Evolutionary conservation across 2,329 filamentous ascomycete genomes (phyloP).

Genomic region (Alternaria burnsii): DNA sequence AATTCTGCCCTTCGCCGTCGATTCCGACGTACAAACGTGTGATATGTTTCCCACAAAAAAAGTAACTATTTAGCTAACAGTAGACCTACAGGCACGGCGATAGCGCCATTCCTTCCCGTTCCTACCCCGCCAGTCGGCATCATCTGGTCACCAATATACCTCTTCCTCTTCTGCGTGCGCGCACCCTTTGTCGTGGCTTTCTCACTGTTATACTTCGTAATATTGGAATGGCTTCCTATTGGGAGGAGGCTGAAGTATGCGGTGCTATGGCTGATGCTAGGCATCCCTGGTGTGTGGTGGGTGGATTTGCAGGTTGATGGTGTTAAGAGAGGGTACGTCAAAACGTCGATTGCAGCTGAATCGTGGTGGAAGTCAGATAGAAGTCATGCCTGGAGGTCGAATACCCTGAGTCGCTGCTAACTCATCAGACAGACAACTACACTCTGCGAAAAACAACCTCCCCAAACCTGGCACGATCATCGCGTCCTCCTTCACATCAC

Average conservation of each 20-base stretch:
- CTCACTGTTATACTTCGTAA: constrained; percentile 74
- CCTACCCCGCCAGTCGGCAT: constrained; percentile 68
- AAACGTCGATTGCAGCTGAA: neutral
- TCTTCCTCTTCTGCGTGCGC: constrained; percentile 80
- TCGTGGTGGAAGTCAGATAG: neutral
- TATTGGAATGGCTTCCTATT: constrained; percentile 83
- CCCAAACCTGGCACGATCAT: constrained; percentile 84
- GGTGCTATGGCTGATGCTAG: constrained; percentile 85
- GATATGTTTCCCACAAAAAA: neutral
- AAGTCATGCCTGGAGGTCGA: neutral
- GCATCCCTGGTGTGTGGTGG: constrained; percentile 95
- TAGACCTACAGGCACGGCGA: constrained; percentile 78
- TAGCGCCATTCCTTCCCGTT: constrained; percentile 92
- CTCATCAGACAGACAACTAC: constrained; percentile 23
- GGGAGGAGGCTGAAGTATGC: constrained; percentile 77
- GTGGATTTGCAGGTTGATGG: constrained; percentile 98
- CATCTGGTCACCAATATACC: constrained; percentile 70
- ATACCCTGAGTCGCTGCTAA: constrained; percentile 10
- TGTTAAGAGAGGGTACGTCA: constrained; percentile 80
- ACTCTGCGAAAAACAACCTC: constrained; percentile 64
- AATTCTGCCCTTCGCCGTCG: neutral
- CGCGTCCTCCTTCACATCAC: constrained; percentile 89
- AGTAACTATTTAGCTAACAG: constrained; percentile 20
- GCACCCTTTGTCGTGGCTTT: constrained; percentile 78
- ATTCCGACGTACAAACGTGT: neutral